phyloP scores from a whole-genome alignment of 768 basidiomycete genomes.

The Trametes villosa region DNA sequence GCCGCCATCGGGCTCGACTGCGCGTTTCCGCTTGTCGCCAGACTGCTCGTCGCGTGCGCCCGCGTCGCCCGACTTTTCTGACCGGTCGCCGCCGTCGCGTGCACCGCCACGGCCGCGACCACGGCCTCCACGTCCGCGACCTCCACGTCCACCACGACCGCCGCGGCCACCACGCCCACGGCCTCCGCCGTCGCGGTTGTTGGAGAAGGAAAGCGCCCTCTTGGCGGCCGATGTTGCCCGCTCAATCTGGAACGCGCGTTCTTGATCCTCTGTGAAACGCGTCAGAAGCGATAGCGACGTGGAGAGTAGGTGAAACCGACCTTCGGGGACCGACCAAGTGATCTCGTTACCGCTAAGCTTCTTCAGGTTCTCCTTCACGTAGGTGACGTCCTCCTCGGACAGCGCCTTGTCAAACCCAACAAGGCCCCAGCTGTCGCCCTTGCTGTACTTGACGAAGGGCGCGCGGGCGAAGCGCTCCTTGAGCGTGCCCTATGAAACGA shows the following conservation, averaged over 20 bases:
- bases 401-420: slow-evolving; percentile 66
- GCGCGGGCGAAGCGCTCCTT: slow-evolving; percentile 50
- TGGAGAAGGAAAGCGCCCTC: slow-evolving; percentile 45
- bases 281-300: slow-evolving; percentile 6
- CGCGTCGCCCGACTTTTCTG: slow-evolving; percentile 20
- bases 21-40: slow-evolving; percentile 80
- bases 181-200: slow-evolving; percentile 43
- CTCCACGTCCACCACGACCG: slow-evolving; percentile 47
- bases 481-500: slow-evolving; percentile 43
- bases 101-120: slow-evolving; percentile 40
- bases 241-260: slow-evolving; percentile 73
- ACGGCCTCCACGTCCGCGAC: slow-evolving; percentile 43
- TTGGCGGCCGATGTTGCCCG: slow-evolving; percentile 73
- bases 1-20: slow-evolving; percentile 78
- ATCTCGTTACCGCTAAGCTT: slow-evolving; percentile 68
- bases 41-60: slow-evolving; percentile 46
- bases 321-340: slow-evolving; percentile 64
- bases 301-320: slow-evolving; percentile 40
- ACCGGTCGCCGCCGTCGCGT: slow-evolving; percentile 27
- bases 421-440: slow-evolving; percentile 51
- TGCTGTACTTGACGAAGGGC: slow-evolving; percentile 53
- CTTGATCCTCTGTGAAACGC: slow-evolving; percentile 60
- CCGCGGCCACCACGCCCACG: slow-evolving; percentile 51
- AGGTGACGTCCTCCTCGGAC: slow-evolving; percentile 72
- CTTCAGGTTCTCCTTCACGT: slow-evolving; percentile 66